Base-by-base conservation (phyloP, 352 stramenopile genomes). In the Blastocystis sp. region DNA sequence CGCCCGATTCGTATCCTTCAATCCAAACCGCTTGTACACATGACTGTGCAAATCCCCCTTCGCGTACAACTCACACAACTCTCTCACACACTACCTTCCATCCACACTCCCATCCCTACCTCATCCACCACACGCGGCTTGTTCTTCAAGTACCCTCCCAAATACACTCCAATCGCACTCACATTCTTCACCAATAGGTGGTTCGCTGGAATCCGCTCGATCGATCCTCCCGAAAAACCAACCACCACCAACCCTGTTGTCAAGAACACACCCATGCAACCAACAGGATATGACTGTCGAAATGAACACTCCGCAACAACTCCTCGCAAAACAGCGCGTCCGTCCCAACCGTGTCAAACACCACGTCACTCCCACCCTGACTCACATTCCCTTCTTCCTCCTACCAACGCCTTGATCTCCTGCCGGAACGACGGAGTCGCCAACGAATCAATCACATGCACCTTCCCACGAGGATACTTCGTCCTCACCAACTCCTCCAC, bases 101-200 rank as follows among this genome's bases (percentile, higher is more conserved):
- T 29, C n/a, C 38, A 24, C 18, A 21, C 9, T 34, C 4, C n/a
- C 36, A 46, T 24, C 6, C 8, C 18, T 24, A 73, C 61, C 44
- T 73, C 18, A n/a, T 73, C n/a, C 18, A 73, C 61, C 8, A 46
- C 21, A 0, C 21, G n/a, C 18, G 61, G 61, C 18, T 29, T n/a
- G 18, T 73, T 73, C 61, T 73, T 73, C 32, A 73, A 73, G 0
- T 73, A 73, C 21, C 61, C 61, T 46, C 61, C 61, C n/a, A 73
- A 51, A 51, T 73, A 73, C n/a, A 73, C 36, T 46, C 61, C 61
- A 2, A 73, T 7, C 29, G 44, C 61, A 51, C 61, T 73, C 8
- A 46, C 29, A 40, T 73, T 73, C 61, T 73, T 73, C 0, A 73
- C 61, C n/a, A 73, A 40, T 18, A 73, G 36, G 44, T 73, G 61